These are phyloP conservation scores for Trichoderma koningii DNA, from an alignment of 2,329 filamentous ascomycete species.

Conservation along the genomic window DNA sequence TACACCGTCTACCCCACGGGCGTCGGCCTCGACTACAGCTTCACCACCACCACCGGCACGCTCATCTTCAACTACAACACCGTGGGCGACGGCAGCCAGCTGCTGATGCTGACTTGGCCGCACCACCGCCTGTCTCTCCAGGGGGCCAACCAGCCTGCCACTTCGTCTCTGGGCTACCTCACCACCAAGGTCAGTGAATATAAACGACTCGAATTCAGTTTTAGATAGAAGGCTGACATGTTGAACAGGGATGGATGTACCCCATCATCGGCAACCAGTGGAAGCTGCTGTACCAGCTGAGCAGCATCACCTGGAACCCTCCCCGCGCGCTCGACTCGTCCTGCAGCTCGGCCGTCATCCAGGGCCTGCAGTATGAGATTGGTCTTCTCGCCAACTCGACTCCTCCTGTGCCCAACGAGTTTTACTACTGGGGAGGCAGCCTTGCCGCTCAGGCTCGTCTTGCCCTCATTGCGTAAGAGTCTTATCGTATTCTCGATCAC, in stretches of 20 bases:
- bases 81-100: constrained; percentile 29
- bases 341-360: constrained; percentile 29
- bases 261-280: constrained; percentile 32
- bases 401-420: constrained; percentile 32
- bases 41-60: constrained; percentile 30
- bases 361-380: constrained; percentile 34
- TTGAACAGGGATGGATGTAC: constrained; percentile 32
- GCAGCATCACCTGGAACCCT: constrained; percentile 32
- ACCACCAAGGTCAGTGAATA: constrained; percentile 30
- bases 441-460: constrained; percentile 32
- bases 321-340: constrained; percentile 32
- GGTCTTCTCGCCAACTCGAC: constrained; percentile 28
- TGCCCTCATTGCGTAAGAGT: constrained; percentile 34
- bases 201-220: too few relatives aligned
- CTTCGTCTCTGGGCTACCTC: constrained; percentile 31
- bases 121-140: constrained; percentile 33
- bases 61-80: constrained; percentile 33
- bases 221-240: too few relatives aligned
- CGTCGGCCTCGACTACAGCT: constrained; percentile 31
- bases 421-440: constrained; percentile 34
- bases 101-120: constrained; percentile 34
- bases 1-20: constrained; percentile 32
- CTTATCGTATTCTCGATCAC: background rate
- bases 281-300: constrained; percentile 32
- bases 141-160: constrained; percentile 30